Percentiles rank a stretch among this genome's conserved stretches.
Evolutionary conservation across 2,329 filamentous ascomycete species (phyloP).

Genomic region (Biscogniauxia mediterranea): DNA sequence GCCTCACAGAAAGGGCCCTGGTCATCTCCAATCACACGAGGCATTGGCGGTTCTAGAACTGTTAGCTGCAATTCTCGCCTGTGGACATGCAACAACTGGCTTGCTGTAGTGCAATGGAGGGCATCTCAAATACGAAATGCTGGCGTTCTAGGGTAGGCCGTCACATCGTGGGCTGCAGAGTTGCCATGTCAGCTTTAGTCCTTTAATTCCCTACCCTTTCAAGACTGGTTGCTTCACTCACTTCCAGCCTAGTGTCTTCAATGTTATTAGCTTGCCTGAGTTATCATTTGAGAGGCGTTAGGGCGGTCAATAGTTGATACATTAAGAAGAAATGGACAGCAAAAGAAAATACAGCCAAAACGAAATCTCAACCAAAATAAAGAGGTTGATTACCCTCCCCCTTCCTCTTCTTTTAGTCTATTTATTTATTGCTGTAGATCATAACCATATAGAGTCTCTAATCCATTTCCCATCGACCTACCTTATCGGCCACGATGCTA

Average conservation of each 20-base stretch:
- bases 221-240: not conserved
- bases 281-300: not conserved
- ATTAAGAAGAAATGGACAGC: not conserved
- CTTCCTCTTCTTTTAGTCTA: no score
- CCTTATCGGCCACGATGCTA: not conserved
- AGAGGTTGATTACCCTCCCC: no score
- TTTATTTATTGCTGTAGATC: not conserved
- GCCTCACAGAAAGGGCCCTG: not conserved
- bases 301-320: not conserved
- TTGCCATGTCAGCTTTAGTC: not conserved
- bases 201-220: not conserved
- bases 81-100: not conserved
- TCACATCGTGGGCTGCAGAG: not conserved
- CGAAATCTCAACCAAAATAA: no score
- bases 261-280: not conserved
- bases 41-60: not conserved
- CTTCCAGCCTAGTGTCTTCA: not conserved
- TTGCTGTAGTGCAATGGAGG: not conserved
- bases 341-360: not conserved
- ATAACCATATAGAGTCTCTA: not conserved
- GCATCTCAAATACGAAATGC: not conserved
- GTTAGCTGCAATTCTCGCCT: not conserved
- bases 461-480: not conserved
- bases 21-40: not conserved
- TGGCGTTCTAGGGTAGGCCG: not conserved